Base-by-base conservation (phyloP, 2,329 filamentous ascomycete species). In the Dactylellina drechsleri region DNA sequence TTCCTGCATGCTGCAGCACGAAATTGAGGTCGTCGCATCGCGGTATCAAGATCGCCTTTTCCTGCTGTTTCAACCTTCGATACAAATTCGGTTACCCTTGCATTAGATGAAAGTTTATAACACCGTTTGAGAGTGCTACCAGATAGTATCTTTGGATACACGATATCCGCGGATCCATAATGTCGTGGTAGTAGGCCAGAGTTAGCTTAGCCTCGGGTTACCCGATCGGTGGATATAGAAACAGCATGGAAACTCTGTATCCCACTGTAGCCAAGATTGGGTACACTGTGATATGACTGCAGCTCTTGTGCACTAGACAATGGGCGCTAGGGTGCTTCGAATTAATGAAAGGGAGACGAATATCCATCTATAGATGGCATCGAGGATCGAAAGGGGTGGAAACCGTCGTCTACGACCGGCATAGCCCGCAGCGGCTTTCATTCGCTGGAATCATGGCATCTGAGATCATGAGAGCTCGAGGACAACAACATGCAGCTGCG, bases 201-300 rank as follows among this genome's bases (percentile, higher is more conserved):
- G 31, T 36, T 36, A 36, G 31, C 10, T 36, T 36, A 36, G 31
- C 31, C 23, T 36, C 10, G 31, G 31, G 31, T 36, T 36, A 73
- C 41, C 45, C 40, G 45, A 61, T 57, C 40, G 61, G 66, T 73
- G 20, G 68, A 66, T 66, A 66, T 73, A 66, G 60, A 73, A 73
- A 66, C 60, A 23, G 36, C 57, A 5, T 23, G 31, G 54, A 23
- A 70, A 23, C 18, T 50, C 50, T 60, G n/a, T 60, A 60, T 16
- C 13, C 16, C 13, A 20, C 50, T 50, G 18, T 43, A 49, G 66
- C 66, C 57, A 49, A 62, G 57, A 20, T 43, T 53, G 15, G 58
- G 15, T 41, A 58, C 47, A 28, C 45, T 71, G 45, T 36, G 53
- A 28, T 31, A 64, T 71, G 66, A 71, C 66, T 40, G 66, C 66